Base-by-base conservation (phyloP, 2,329 filamentous ascomycete genomes). In the Fusarium decemcellulare region DNA sequence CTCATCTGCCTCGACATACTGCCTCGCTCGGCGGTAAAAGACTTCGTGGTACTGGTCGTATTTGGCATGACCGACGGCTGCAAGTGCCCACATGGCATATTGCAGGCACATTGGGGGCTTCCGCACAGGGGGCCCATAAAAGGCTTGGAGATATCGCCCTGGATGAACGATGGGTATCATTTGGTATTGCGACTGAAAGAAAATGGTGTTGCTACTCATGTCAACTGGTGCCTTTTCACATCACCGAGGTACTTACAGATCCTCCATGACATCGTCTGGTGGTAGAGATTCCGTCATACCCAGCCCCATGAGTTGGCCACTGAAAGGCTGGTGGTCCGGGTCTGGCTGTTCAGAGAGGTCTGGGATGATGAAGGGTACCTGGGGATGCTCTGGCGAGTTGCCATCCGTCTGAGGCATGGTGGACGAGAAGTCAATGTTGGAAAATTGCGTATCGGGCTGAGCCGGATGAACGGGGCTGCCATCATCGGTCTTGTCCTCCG, bases 71-170 rank as follows among this genome's bases (percentile, higher is more conserved):
- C 91, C 84, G 14, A 89, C 87, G 6, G 94, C 90, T 9, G 93
- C 93, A 72, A 93, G 83, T n/a, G 91, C 88, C 94, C 94, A 97
- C 77, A 98, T 93, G 27, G 91, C 91, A 79, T 98, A 98, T 74
- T 95, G 88, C 43, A 98, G 81, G 74, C 90, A 93, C 75, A 97
- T 89, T 1, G 95, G 93, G 3, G 95, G 95, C 60, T 93, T 91
- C 84, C 91, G 89, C 61, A 92, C 87, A 2, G 93, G 90, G 4
- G 91, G 85, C 3, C 84, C 84, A 74, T 95, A 91, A 80, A 96
- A 91, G 4, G 92, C 87, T 32, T 92, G 89, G 63, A 92, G 83
- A 76, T 94, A 97, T 39, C 93, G 89, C 16, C 88, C 88, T 36
- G 90, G 90, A 74, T 98, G 93, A 42, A 98, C 86, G 72, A 98